Evolutionary conservation across 2,329 filamentous ascomycete species (phyloP), one percentile per base, ranked within the genome.

Genomic region (Xylariaceae sp.): DNA sequence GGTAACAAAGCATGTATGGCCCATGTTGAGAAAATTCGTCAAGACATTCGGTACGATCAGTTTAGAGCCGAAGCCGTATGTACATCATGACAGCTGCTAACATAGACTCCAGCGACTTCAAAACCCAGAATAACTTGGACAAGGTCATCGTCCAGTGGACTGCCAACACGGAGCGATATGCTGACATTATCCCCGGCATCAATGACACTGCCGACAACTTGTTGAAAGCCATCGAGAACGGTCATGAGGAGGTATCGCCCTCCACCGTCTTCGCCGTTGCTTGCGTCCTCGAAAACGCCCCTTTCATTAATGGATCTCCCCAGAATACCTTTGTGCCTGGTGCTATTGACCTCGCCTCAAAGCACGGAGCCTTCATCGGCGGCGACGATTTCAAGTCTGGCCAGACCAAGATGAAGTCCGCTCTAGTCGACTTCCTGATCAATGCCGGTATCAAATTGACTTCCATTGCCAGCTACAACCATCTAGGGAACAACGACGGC

Each of bases 341-440:
- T 66, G 89, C 88, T 55, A 86, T 97, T 62, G 80, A 93, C 68
- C 84, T 99, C 53, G 94, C 94, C 18, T 89, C 95, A 78, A 80
- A 87, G 73, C 86, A 95, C 73, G 81, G 83, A 51, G 85, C 92
- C 57, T 99, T 96, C 78, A 91, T 99, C 66, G 94, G 94, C 53
- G 94, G 94, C 60, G 94, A 99, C 66, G 94, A 99, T 77, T 99
- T 99, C 87, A 99, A 99, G 80, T 97, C 94, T 57, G 94, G 94
- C 58, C 94, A 99, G 81, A 99, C 94, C 71, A 99, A 99, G 86
- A 99, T 99, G 94, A 99, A 99, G 79, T 97, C 94, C 55, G 94
- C 94, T 17, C 84, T 99, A 31, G 94, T 97, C 42, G 94, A 99
- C 75, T 99, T 99, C 78, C 76, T 99, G 71, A 96, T 99, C 85